phyloP scores from a whole-genome alignment of 805 yeast species.

The Metschnikowia baotianmanensis region DNA sequence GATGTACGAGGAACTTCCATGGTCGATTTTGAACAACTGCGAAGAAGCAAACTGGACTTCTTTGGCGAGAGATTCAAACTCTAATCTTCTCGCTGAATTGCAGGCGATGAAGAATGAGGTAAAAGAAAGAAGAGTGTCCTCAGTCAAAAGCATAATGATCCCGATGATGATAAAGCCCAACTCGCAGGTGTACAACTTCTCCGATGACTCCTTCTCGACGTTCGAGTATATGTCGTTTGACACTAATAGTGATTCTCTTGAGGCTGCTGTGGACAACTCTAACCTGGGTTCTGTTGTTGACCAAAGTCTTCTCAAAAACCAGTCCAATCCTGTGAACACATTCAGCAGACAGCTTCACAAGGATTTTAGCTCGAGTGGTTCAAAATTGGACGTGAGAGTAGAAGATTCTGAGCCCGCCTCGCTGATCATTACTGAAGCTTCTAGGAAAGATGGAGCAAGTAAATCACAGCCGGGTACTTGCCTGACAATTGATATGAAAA shows the following conservation, averaged over 20 bases:
- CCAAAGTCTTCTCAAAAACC: slow-evolving; percentile 22
- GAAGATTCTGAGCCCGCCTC: not conserved
- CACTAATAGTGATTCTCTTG: not conserved
- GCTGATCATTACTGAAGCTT: not conserved
- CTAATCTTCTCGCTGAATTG: slow-evolving; percentile 24
- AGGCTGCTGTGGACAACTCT: not conserved
- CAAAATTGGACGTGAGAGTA: not conserved
- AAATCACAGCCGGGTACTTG: too few relatives aligned
- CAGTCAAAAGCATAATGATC: not conserved
- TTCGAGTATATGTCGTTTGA: slow-evolving; percentile 9
- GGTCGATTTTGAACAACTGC: slow-evolving; percentile 19
- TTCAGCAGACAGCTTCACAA: slow-evolving; percentile 24
- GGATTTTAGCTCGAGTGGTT: slow-evolving; percentile 22
- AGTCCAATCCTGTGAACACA: slow-evolving; percentile 26
- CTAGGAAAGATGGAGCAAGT: too few relatives aligned
- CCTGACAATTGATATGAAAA: not conserved
- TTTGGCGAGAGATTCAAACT: slow-evolving; percentile 26
- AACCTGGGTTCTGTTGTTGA: slow-evolving; percentile 4
- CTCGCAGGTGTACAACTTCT: slow-evolving; percentile 3
- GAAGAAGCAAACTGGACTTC: slow-evolving; percentile 25
- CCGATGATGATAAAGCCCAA: slow-evolving; percentile 4
- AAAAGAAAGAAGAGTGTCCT: not conserved
- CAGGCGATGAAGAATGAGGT: slow-evolving; percentile 21
- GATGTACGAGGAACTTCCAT: slow-evolving; percentile 15
- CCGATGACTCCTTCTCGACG: slow-evolving; percentile 9